phyloP scores from a whole-genome alignment of 495 filamentous ascomycete genomes.

The Stereocaulon alpinum region DNA sequence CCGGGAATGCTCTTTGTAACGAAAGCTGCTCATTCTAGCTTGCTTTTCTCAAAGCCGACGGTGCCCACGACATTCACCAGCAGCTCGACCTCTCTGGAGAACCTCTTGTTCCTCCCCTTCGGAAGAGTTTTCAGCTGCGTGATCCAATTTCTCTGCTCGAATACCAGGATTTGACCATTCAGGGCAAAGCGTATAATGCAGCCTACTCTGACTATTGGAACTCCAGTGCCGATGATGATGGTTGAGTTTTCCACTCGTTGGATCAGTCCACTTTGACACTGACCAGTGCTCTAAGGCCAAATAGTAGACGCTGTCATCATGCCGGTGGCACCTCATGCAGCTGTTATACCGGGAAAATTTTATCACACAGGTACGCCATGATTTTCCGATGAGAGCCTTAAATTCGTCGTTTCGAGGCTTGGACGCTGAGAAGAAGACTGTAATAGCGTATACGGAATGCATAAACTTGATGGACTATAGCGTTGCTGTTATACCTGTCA shows the following conservation, averaged over 20 bases:
- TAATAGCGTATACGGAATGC: conserved; percentile 27
- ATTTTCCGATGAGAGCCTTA: not conserved
- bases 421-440: not conserved
- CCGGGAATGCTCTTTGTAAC: not conserved
- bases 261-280: not conserved
- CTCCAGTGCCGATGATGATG: conserved; percentile 26
- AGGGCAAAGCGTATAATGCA: conserved; percentile 21
- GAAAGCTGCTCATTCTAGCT: not conserved
- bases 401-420: not conserved
- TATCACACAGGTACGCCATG: conserved; percentile 20
- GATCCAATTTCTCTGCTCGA: conserved; percentile 21
- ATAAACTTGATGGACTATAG: conserved; percentile 39
- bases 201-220: conserved; percentile 33
- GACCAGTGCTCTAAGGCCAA: conserved; percentile 24
- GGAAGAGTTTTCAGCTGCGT: conserved; percentile 24
- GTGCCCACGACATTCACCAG: conserved; percentile 30
- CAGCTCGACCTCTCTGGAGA: conserved; percentile 35
- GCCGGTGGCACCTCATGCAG: conserved; percentile 39
- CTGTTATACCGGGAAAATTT: conserved; percentile 33
- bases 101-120: conserved; percentile 30
- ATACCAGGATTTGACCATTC: conserved; percentile 16
- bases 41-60: conserved; percentile 30
- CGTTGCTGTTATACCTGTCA: conserved; percentile 37
- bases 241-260: conserved; percentile 2
- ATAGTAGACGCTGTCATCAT: conserved; percentile 45